Conservation (phyloP, 1,284 basidiomycete species). For the Rhodotorula sp. region DNA sequence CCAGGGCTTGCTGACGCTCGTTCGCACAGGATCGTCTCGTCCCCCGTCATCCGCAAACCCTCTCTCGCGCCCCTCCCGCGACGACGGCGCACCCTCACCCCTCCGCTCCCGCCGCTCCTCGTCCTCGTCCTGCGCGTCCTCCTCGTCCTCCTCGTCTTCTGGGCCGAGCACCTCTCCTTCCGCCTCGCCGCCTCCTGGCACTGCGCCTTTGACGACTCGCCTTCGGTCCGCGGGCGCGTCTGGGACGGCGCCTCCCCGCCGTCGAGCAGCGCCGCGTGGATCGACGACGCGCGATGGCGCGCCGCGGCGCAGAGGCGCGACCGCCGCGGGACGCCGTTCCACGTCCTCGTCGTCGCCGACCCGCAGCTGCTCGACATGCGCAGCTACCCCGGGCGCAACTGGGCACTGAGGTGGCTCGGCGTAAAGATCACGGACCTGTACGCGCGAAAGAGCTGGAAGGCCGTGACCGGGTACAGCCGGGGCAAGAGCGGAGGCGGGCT, state of each 20-base stretch:
- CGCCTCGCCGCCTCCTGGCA: slow-evolving; percentile 2
- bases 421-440: slow-evolving; percentile 62
- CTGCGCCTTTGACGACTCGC: slow-evolving; percentile 26
- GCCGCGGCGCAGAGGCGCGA: background rate
- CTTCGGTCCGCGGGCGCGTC: slow-evolving; percentile 10
- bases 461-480: slow-evolving; percentile 56
- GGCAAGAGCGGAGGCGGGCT: slow-evolving; percentile 45
- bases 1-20: background rate
- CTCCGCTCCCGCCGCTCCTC: background rate
- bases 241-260: background rate
- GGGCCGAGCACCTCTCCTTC: slow-evolving; percentile 26
- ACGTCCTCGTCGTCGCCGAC: slow-evolving; percentile 63
- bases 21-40: background rate
- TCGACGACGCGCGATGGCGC: background rate
- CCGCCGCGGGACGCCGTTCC: slow-evolving; percentile 54
- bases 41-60: slow-evolving; percentile 2
- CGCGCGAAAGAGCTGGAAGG: slow-evolving; percentile 73
- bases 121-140: slow-evolving; percentile 8
- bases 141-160: slow-evolving; percentile 33
- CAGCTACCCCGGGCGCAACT: slow-evolving; percentile 54
- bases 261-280: background rate
- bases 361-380: slow-evolving; percentile 64
- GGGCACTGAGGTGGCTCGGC: slow-evolving; percentile 51
- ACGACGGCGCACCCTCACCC: slow-evolving; percentile 7
- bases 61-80: slow-evolving; percentile 8